These are phyloP conservation scores for Xylaria curta DNA, from an alignment of 495 filamentous ascomycete species.

Conservation along the genomic window DNA sequence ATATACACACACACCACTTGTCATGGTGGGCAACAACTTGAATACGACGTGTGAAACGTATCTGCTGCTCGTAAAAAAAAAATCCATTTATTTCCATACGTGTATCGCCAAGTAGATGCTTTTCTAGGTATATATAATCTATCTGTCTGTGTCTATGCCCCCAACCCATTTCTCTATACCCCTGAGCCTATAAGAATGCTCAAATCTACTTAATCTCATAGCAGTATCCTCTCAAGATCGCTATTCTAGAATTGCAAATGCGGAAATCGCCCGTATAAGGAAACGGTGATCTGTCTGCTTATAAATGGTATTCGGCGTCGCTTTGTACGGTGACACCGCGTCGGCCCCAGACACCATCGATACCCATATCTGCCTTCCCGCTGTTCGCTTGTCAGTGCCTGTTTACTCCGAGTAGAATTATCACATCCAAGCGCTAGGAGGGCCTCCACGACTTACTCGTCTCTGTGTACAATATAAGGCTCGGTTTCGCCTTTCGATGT, in stretches of 20 bases:
- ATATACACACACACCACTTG: background rate
- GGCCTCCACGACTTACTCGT: conserved; percentile 49
- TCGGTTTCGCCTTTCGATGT: conserved; percentile 51
- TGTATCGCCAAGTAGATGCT: background rate
- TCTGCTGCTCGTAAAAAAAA: background rate
- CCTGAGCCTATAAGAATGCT: background rate
- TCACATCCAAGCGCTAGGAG: background rate
- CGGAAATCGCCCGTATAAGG: background rate
- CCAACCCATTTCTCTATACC: background rate
- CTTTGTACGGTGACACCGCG: conserved; percentile 45
- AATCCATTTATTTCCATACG: background rate
- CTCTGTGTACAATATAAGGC: conserved; percentile 48
- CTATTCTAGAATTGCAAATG: background rate
- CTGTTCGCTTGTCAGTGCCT: conserved; percentile 39
- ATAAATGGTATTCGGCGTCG: conserved; percentile 49
- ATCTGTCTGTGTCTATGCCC: background rate
- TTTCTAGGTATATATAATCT: background rate
- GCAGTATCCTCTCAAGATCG: background rate
- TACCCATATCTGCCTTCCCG: conserved; percentile 57
- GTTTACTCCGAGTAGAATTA: background rate
- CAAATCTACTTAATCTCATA: background rate
- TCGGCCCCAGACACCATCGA: conserved; percentile 54
- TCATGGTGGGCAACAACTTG: background rate
- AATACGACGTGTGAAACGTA: background rate
- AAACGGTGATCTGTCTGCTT: background rate